phyloP scores from a whole-genome alignment of 192 early-diverging fungal genomes.

The Phycomyces blakesleeanus region DNA sequence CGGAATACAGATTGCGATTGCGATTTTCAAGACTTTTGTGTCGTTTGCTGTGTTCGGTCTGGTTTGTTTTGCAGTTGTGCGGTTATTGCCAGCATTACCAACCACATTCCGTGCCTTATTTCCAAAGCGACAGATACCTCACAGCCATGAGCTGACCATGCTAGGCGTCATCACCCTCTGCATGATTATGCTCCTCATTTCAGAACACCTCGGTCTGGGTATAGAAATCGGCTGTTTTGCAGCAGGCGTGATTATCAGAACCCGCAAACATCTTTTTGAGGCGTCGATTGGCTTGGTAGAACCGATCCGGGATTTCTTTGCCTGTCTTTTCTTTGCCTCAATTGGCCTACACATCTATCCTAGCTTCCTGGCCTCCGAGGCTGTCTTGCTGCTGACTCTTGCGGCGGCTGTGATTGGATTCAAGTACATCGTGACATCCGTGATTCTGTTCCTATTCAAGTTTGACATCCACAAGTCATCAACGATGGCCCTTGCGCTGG shows the following conservation, averaged over 20 bases:
- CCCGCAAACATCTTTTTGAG: constrained; percentile 41
- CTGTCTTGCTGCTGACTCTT: constrained; percentile 40
- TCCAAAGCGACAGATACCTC: constrained; percentile 8
- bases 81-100: constrained; percentile 8
- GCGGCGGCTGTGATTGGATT: constrained; percentile 43
- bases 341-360: constrained; percentile 61
- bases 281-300: constrained; percentile 33
- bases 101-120: constrained; percentile 10
- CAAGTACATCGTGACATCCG: constrained; percentile 38
- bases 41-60: constrained; percentile 40
- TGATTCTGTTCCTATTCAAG: constrained; percentile 40
- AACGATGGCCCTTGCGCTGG: constrained; percentile 45
- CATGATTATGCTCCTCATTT: constrained; percentile 41
- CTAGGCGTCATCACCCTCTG: constrained; percentile 46
- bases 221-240: constrained; percentile 58
- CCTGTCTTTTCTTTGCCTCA: constrained; percentile 54
- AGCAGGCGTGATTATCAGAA: constrained; percentile 51
- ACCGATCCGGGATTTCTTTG: constrained; percentile 52
- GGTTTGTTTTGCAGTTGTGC: constrained; percentile 30
- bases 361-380: constrained; percentile 48
- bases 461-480: constrained; percentile 32
- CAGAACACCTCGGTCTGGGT: constrained; percentile 40
- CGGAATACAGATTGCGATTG: constrained; percentile 36
- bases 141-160: constrained; percentile 42
- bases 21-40: constrained; percentile 24